These are phyloP conservation scores for Fusarium oxysporum DNA, from an alignment of 2,329 filamentous ascomycete species.

Conservation along the genomic window DNA sequence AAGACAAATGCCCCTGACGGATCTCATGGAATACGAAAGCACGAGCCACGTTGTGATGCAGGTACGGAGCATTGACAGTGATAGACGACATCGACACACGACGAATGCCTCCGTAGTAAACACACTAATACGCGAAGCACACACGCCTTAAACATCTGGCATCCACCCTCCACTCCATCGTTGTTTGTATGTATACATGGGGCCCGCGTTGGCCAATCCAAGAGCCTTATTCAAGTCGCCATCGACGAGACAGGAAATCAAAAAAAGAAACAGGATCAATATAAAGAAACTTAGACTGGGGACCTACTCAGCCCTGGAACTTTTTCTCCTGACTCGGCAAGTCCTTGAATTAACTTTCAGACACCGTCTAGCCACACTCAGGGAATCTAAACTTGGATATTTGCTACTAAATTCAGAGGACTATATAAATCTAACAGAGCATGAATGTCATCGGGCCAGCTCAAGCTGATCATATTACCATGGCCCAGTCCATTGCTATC, in stretches of 20 bases:
- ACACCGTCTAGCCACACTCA: neutral
- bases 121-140: constrained; percentile 10
- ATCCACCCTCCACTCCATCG: constrained; percentile 6
- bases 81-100: constrained; percentile 19
- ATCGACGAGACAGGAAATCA: constrained; percentile 17
- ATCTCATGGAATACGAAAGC: constrained; percentile 43
- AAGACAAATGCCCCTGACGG: constrained; percentile 35
- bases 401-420: neutral
- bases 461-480: neutral
- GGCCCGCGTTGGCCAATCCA: constrained; percentile 19
- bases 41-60: constrained; percentile 44
- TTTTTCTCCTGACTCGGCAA: neutral
- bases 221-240: neutral
- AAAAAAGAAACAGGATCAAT: constrained; percentile 2
- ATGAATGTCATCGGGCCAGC: neutral
- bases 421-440: neutral
- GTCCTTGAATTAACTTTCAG: neutral
- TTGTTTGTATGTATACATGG: constrained; percentile 12
- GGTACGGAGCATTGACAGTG: constrained; percentile 33
- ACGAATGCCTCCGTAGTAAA: constrained; percentile 7
- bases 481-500: neutral
- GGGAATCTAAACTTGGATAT: neutral
- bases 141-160: neutral
- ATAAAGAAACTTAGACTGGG: constrained; percentile 14
- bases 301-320: neutral